Evolutionary conservation across 2,329 filamentous ascomycete genomes (phyloP).

Genomic region (Colletotrichum godetiae): DNA sequence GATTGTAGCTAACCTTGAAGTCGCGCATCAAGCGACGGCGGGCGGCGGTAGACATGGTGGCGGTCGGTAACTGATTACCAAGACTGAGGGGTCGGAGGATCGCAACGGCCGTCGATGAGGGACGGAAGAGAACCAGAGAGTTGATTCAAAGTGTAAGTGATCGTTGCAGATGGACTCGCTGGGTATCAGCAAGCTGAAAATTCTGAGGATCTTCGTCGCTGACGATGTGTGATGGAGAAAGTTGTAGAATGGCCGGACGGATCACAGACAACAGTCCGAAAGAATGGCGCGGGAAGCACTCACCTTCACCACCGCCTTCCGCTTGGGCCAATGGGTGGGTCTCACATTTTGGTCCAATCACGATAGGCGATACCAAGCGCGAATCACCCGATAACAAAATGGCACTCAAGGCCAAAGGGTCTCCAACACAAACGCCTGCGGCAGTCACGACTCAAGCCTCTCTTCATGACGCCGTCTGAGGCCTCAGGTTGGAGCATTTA

Average conservation of each 20-base stretch:
- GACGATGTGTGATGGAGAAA: constrained; percentile 10
- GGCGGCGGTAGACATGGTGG: constrained; percentile 84
- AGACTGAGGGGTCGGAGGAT: constrained; percentile 15
- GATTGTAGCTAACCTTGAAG: constrained; percentile 80
- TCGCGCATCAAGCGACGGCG: constrained; percentile 98
- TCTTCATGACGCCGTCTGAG: constrained; percentile 14
- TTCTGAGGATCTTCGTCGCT: not conserved
- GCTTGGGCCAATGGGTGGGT: constrained; percentile 24
- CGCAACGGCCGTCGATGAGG: constrained; percentile 1
- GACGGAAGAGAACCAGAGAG: not conserved
- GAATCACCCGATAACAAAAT: constrained; percentile 30
- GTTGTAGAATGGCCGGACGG: not conserved
- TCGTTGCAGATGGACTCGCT: not conserved
- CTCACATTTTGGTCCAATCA: constrained; percentile 6
- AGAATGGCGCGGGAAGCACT: constrained; percentile 32
- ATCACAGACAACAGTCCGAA: constrained; percentile 6
- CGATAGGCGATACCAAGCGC: not conserved
- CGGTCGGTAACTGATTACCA: constrained; percentile 26
- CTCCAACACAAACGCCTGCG: not conserved
- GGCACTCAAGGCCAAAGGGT: constrained; percentile 1
- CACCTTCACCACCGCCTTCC: constrained; percentile 30
- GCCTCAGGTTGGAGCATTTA: not conserved
- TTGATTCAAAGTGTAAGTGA: not conserved
- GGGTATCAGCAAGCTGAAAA: not conserved
- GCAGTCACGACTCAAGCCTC: constrained; percentile 7